phyloP scores from a whole-genome alignment of 768 basidiomycete genomes.

The Phylloporus sp. region DNA sequence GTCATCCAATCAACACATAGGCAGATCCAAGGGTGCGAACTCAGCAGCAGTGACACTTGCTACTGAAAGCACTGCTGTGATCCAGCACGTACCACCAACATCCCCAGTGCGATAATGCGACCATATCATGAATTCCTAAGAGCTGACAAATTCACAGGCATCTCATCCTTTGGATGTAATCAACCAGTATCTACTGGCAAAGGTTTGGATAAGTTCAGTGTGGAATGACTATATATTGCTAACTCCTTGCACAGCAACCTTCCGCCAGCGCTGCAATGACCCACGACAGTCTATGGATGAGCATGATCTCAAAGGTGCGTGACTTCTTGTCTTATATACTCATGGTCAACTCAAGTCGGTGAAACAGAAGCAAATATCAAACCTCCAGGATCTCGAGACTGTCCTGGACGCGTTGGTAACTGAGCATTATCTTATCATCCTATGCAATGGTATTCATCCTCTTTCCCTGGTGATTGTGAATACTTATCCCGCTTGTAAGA shows the following conservation, averaged over 20 bases:
- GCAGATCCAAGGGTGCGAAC: neutral
- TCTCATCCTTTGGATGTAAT: neutral
- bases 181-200: neutral
- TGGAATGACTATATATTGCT: neutral
- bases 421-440: neutral
- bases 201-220: neutral
- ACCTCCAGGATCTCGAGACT: neutral
- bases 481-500: neutral
- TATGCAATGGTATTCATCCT: neutral
- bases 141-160: neutral
- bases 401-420: neutral
- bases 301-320: neutral
- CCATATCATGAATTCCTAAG: neutral
- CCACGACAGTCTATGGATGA: neutral
- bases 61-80: neutral
- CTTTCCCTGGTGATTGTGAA: neutral
- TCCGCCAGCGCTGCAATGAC: neutral
- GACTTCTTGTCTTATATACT: neutral
- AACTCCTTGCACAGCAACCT: neutral
- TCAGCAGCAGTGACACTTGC: neutral
- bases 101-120: neutral
- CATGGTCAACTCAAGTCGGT: neutral
- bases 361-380: neutral
- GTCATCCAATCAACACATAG: neutral
- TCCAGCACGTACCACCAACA: neutral